A percentile compares a stretch with the other conserved stretches of the same genome.
phyloP scores from a whole-genome alignment of 1,284 basidiomycete genomes.

The Trametes pubescens region DNA sequence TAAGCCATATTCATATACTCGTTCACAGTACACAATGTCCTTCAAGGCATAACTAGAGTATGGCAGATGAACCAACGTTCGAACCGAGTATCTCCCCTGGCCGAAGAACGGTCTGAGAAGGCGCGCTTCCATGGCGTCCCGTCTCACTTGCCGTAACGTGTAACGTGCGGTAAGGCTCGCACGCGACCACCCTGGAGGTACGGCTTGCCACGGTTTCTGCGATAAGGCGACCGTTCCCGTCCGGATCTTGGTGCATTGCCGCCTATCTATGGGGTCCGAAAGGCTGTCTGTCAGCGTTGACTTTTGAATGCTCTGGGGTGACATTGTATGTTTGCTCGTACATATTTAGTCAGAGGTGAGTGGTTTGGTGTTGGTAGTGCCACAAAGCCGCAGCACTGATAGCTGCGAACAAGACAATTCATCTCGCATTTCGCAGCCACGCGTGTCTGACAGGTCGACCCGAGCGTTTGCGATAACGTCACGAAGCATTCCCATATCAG shows the following conservation, averaged over 20 bases:
- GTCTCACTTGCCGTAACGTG: slow-evolving; percentile 7
- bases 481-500: too few relatives aligned
- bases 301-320: not conserved
- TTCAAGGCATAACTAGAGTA: not conserved
- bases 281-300: not conserved
- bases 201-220: slow-evolving; percentile 7
- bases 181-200: slow-evolving; percentile 14
- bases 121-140: not conserved
- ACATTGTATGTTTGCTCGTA: not conserved
- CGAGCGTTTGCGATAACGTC: not conserved
- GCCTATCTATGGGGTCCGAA: not conserved
- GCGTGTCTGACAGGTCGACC: not conserved
- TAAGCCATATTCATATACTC: not conserved
- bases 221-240: slow-evolving; percentile 11
- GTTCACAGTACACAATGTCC: not conserved
- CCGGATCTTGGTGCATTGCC: slow-evolving; percentile 15
- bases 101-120: slow-evolving; percentile 2
- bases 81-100: not conserved
- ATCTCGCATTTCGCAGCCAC: not conserved
- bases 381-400: not conserved
- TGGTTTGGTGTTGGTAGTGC: not conserved
- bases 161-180: slow-evolving; percentile 10
- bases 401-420: not conserved
- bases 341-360: not conserved
- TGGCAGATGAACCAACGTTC: not conserved